Base-by-base conservation (phyloP, 495 filamentous ascomycete species). In the Aspergillus avenaceus region DNA sequence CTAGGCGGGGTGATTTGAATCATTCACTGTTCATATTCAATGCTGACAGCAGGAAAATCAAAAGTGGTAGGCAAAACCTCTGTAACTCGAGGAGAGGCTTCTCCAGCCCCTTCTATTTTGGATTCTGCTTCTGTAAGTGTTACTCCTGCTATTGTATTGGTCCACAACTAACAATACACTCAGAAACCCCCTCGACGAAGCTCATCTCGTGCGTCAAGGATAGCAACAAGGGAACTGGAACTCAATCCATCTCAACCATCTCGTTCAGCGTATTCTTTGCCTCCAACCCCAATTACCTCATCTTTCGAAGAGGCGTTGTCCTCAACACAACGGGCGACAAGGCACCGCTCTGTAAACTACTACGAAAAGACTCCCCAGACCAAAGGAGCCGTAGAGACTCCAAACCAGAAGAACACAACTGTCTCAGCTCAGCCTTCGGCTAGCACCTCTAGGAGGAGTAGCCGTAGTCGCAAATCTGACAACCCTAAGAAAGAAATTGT, bases 281-380 rank as follows among this genome's bases (percentile, higher is more conserved):
- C 62, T 14, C 47, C 59, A 19, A 60, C 62, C 7, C 58, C 62
- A 16, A 45, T 61, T 13, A 50, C 51, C 14, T 48, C 62, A 1
- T 50, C 59, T 5, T 65, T 65, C 44, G 62, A 65, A 31, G 58
- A 64, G 8, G 28, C 56, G 25, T 18, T 60, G n/a, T 54, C 55
- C n/a, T 56, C 55, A 16, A 45, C 58, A 27, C 64, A 67, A 34
- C 64, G 64, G 19, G 59, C 58, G 29, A 59, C 52, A 31, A 65
- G 55, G n/a, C 58, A 56, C 22, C 48, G 52, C 1, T 48, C 47
- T 16, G 27, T 54, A 9, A 32, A 53, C 38, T 45, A 42, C 24
- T 52, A 58, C 22, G 55, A 59, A 21, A 42, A 43, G 22, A 46
- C 25, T 7, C 43, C 47, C 21, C 38, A 51, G 14, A 42, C 55